Percentiles rank a stretch among this genome's conserved stretches.
Conservation (phyloP, 2,329 filamentous ascomycete genomes). For the Eutypa lata region DNA sequence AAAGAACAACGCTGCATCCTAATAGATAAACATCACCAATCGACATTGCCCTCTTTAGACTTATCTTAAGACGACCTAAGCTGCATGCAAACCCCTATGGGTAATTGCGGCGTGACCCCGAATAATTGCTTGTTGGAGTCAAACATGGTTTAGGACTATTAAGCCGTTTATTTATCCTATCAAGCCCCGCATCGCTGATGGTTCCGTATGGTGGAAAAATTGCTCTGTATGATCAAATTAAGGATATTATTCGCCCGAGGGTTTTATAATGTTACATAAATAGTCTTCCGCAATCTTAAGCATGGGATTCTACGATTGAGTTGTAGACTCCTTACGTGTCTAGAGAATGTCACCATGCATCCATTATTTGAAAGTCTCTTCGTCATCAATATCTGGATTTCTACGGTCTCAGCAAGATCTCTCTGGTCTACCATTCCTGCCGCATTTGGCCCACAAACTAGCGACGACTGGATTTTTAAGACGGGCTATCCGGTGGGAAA, state of each 20-base stretch:
- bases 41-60: too few species aligned
- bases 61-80: too few species aligned
- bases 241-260: not conserved
- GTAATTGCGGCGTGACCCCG: too few species aligned
- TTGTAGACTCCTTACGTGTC: not conserved
- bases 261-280: not conserved
- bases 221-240: not conserved
- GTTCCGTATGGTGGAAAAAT: not conserved
- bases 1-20: too few species aligned
- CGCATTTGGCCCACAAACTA: slow-evolving; percentile 10
- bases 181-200: not conserved
- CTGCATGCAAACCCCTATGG: too few species aligned
- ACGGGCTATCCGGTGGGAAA: slow-evolving; percentile 46
- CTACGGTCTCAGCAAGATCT: slow-evolving; percentile 7
- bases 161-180: not conserved
- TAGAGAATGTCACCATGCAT: not conserved
- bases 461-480: slow-evolving; percentile 26
- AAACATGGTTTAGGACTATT: too few species aligned
- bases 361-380: not conserved
- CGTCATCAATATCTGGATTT: not conserved
- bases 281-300: not conserved
- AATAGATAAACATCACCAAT: too few species aligned
- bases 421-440: slow-evolving; percentile 17
- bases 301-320: not conserved
- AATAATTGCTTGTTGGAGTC: too few species aligned